These are phyloP conservation scores for Omphalea diandra DNA, from an alignment of 441 rosid species.

Conservation along the genomic window DNA sequence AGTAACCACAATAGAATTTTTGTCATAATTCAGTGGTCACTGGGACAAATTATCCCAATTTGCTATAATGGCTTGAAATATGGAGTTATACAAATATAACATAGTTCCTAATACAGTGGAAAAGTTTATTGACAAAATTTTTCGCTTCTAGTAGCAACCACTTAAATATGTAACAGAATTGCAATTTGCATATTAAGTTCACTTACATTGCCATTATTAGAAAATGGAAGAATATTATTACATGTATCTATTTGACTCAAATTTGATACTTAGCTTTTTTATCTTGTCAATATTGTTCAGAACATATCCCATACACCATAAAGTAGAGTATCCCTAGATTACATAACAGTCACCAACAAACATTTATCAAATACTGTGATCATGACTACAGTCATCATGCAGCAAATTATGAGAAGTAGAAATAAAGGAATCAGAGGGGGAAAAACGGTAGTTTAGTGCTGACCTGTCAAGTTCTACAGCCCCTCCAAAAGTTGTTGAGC, in stretches of 20 bases:
- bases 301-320: background rate
- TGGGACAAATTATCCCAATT: too few species aligned
- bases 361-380: background rate
- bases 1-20: too few species aligned
- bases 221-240: background rate
- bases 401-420: background rate
- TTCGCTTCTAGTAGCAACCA: background rate
- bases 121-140: background rate
- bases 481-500: slow-evolving; percentile 15
- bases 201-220: background rate
- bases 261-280: background rate
- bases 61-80: too few species aligned
- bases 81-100: too few species aligned
- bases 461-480: slow-evolving; percentile 30
- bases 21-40: too few species aligned
- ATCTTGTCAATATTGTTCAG: background rate
- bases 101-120: background rate
- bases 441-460: background rate
- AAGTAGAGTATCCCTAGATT: background rate
- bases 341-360: background rate
- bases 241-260: too few species aligned
- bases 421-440: background rate
- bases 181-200: background rate
- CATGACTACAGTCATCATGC: background rate
- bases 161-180: background rate